Evolutionary conservation across 2,329 filamentous ascomycete genomes (phyloP).

Genomic region (Coniosporium tulheliwenetii): DNA sequence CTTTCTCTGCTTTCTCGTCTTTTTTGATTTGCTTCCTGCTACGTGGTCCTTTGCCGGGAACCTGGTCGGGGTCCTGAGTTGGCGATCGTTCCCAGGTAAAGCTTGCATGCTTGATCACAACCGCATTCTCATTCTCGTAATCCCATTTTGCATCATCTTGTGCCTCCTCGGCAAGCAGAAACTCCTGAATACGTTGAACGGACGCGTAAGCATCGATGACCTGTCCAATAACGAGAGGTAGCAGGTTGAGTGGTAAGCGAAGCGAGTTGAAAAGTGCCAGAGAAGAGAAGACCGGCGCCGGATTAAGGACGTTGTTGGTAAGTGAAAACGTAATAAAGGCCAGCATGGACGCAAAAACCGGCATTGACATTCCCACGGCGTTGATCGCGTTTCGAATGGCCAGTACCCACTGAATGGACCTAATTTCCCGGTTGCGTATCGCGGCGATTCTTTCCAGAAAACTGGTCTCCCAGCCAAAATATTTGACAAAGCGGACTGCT

Average conservation of each 20-base stretch:
- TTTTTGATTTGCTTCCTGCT: conserved; percentile 21
- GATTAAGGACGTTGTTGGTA: conserved; percentile 50
- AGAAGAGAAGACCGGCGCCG: conserved; percentile 80
- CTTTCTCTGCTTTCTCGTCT: conserved; percentile 26
- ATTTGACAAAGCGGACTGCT: conserved; percentile 89
- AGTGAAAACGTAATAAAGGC: conserved; percentile 69
- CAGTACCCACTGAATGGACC: conserved; percentile 68
- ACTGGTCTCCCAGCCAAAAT: conserved; percentile 84
- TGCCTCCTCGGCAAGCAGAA: conserved; percentile 72
- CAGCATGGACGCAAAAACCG: conserved; percentile 89
- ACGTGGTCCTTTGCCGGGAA: conserved; percentile 12
- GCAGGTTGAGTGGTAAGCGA: conserved; percentile 73
- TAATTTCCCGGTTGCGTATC: conserved; percentile 63
- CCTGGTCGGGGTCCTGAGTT: conserved; percentile 31
- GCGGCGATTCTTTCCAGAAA: conserved; percentile 64
- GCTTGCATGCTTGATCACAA: conserved; percentile 55
- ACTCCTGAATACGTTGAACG: conserved; percentile 72
- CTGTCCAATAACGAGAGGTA: conserved; percentile 79
- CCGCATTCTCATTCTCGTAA: conserved; percentile 34
- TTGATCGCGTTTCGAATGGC: conserved; percentile 75
- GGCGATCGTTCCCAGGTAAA: conserved; percentile 75
- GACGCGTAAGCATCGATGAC: conserved; percentile 82
- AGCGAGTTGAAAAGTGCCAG: conserved; percentile 86
- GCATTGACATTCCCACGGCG: conserved; percentile 69
- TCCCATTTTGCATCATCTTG: conserved; percentile 52